Percentiles rank a stretch among this genome's conserved stretches.
Conservation (phyloP, 2,329 filamentous ascomycete genomes). For the Colletotrichum lentis region DNA sequence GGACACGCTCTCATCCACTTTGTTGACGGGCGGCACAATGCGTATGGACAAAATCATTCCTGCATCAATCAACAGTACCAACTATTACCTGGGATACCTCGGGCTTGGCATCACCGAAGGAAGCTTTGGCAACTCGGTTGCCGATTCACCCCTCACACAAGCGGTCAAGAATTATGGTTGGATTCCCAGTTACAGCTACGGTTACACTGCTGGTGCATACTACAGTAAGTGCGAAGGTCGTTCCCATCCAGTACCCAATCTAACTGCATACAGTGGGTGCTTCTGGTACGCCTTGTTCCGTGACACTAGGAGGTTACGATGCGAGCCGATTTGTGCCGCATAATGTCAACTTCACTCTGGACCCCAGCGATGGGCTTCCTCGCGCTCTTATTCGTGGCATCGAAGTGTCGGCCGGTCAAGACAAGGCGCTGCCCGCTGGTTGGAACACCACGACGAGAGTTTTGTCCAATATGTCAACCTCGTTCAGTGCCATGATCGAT, state of each 20-base stretch:
- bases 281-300: conserved; percentile 58
- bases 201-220: conserved; percentile 77
- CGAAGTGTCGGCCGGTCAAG: conserved; percentile 49
- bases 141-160: conserved; percentile 62
- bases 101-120: conserved; percentile 65
- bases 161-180: conserved; percentile 65
- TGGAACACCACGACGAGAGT: conserved; percentile 52
- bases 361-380: conserved; percentile 63
- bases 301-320: conserved; percentile 78
- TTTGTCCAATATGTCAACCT: conserved; percentile 57
- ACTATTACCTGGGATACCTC: conserved; percentile 63
- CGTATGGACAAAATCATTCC: conserved; percentile 58
- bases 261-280: conserved; percentile 46
- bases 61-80: conserved; percentile 63
- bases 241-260: conserved; percentile 43
- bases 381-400: conserved; percentile 69
- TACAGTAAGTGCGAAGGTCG: conserved; percentile 63
- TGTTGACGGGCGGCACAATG: conserved; percentile 49
- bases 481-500: conserved; percentile 66
- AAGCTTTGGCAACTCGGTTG: conserved; percentile 58
- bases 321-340: conserved; percentile 68
- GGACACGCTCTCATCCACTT: conserved; percentile 57
- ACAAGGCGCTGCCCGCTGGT: conserved; percentile 45
- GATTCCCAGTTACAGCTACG: conserved; percentile 78
- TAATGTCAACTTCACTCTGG: conserved; percentile 65